These are phyloP conservation scores for Sophora flavescens DNA, from an alignment of 306 rosid species.

Conservation along the genomic window DNA sequence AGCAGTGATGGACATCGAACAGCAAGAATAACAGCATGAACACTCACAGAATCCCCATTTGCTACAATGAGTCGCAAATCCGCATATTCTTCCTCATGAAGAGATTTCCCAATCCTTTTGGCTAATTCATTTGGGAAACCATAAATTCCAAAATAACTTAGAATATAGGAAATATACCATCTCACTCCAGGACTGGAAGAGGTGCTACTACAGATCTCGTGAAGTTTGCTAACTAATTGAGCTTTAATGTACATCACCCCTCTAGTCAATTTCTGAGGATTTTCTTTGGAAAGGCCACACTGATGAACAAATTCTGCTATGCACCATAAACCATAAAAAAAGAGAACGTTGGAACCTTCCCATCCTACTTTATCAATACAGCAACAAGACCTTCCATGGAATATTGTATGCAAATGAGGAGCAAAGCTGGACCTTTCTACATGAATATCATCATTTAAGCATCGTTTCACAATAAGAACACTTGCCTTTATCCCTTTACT, in stretches of 20 bases:
- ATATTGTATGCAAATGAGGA: conserved; percentile 60
- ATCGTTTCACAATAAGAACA: conserved; percentile 61
- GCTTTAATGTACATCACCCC: conserved; percentile 50
- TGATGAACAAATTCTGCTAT: conserved; percentile 70
- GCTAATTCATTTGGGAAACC: conserved; percentile 84
- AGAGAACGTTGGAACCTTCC: conserved; percentile 75
- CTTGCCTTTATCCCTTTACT: conserved; percentile 55
- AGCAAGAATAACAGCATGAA: conserved; percentile 81
- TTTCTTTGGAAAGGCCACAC: conserved; percentile 47
- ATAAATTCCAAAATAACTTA: conserved; percentile 70
- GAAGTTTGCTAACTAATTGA: conserved; percentile 61
- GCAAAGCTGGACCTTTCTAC: conserved; percentile 56
- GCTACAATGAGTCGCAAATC: conserved; percentile 65
- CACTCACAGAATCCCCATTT: conserved; percentile 61
- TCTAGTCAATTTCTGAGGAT: conserved; percentile 39
- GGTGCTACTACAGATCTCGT: conserved; percentile 56
- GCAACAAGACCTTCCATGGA: conserved; percentile 71
- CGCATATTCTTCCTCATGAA: conserved; percentile 61
- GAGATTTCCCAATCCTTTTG: conserved; percentile 68
- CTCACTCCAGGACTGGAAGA: conserved; percentile 66
- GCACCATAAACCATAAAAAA: conserved; percentile 76
- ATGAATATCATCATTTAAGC: conserved; percentile 57
- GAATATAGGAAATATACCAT: conserved; percentile 78
- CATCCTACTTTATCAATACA: conserved; percentile 62
- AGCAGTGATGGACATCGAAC: conserved; percentile 75